Conservation (phyloP, 2,329 filamentous ascomycete species). For the Colletotrichum cereale region DNA sequence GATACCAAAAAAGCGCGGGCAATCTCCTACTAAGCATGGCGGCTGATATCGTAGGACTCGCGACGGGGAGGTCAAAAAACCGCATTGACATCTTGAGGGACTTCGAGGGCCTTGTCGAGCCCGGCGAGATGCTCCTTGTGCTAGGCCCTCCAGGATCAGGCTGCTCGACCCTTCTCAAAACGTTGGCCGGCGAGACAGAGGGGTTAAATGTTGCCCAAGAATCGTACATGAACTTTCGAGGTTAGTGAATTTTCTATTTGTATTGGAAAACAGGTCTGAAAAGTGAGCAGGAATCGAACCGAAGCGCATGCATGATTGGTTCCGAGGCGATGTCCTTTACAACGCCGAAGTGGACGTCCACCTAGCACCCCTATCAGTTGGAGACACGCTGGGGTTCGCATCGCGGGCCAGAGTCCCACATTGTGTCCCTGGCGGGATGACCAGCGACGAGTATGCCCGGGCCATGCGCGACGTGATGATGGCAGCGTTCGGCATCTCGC, state of each 20-base stretch:
- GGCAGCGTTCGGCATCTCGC: conserved; percentile 55
- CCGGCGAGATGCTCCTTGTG: conserved; percentile 70
- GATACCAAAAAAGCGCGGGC: conserved; percentile 44
- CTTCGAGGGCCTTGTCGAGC: conserved; percentile 49
- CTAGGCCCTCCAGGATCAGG: conserved; percentile 67
- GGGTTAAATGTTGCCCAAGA: conserved; percentile 44
- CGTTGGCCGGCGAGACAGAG: conserved; percentile 46
- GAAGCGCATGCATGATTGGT: conserved; percentile 46
- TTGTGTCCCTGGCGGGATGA: conserved; percentile 59
- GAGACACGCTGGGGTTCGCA: conserved; percentile 72
- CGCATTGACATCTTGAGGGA: conserved; percentile 46
- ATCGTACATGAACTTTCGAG: conserved; percentile 44
- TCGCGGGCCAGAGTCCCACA: conserved; percentile 65
- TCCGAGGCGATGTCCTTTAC: conserved; percentile 74
- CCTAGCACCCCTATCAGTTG: conserved; percentile 70
- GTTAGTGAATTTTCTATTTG: not conserved
- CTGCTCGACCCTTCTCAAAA: conserved; percentile 79
- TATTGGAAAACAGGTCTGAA: fast-evolving
- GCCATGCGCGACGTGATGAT: conserved; percentile 66
- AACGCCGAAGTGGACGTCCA: conserved; percentile 75
- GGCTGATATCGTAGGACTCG: conserved; percentile 19
- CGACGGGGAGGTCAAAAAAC: conserved; percentile 13
- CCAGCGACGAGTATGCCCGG: conserved; percentile 55
- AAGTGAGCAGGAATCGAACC: conserved; percentile 32
- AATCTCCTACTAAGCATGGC: conserved; percentile 44